Percentiles rank a stretch among this genome's conserved stretches.
Conservation (phyloP, 192 early-diverging fungal genomes). For the Backusella macrospora region DNA sequence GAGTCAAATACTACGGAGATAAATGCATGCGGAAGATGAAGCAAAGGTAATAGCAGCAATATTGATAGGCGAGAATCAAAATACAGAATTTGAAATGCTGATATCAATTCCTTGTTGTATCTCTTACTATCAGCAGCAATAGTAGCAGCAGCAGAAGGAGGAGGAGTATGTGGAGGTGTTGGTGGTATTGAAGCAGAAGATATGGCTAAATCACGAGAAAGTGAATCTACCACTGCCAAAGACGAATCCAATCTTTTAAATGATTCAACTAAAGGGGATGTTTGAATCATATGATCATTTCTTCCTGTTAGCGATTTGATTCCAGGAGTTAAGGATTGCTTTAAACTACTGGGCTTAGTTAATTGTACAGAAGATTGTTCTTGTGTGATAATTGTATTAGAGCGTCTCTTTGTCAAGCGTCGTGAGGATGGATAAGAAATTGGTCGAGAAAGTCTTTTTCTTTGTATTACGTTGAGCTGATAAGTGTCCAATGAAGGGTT, state of each 20-base stretch:
- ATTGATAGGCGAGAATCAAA: slow-evolving; percentile 17
- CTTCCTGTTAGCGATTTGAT: neutral
- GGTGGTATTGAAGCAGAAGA: neutral
- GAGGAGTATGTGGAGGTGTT: neutral
- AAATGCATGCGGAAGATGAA: slow-evolving; percentile 26
- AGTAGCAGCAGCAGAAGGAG: too few relatives aligned
- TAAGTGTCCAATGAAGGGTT: neutral
- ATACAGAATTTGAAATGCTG: neutral
- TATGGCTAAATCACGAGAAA: slow-evolving; percentile 33
- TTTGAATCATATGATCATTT: neutral
- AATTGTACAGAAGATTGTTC: neutral
- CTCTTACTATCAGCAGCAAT: neutral
- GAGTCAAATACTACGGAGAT: slow-evolving; percentile 12
- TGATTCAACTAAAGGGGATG: slow-evolving; percentile 19
- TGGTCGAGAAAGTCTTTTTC: neutral
- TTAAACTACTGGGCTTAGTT: neutral
- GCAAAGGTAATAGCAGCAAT: neutral
- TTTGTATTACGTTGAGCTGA: neutral
- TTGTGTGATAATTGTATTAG: neutral
- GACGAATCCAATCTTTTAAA: slow-evolving; percentile 32
- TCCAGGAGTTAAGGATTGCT: slow-evolving; percentile 8
- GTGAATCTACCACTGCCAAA: slow-evolving; percentile 33
- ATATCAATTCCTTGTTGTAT: neutral
- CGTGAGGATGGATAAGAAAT: slow-evolving; percentile 5
- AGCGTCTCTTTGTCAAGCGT: neutral